Evolutionary conservation across 441 rosid genomes (phyloP).

Genomic region (Pelargonium citronellum): DNA sequence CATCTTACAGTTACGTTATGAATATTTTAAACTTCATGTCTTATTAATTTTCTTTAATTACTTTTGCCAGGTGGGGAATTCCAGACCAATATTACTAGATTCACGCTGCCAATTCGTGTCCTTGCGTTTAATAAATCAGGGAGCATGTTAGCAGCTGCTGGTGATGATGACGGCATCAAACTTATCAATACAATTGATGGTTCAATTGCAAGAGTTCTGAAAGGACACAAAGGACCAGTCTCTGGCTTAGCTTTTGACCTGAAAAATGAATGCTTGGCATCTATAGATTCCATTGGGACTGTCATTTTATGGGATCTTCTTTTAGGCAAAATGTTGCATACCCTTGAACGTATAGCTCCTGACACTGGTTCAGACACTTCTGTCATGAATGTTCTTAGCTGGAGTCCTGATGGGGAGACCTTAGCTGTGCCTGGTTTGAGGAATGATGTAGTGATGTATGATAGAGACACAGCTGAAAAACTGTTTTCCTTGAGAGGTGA

Average conservation of each 20-base stretch:
- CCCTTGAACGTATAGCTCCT: slow-evolving; percentile 64
- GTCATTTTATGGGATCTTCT: slow-evolving; percentile 81
- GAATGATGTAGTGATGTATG: slow-evolving; percentile 87
- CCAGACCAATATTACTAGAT: slow-evolving; percentile 81
- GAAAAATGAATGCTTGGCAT: slow-evolving; percentile 66
- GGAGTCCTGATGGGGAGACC: slow-evolving; percentile 93
- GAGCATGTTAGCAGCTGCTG: slow-evolving; percentile 87
- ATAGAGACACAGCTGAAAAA: slow-evolving; percentile 87
- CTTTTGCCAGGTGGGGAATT: slow-evolving; percentile 69
- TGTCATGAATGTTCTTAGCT: slow-evolving; percentile 51
- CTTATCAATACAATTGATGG: slow-evolving; percentile 88
- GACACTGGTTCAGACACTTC: slow-evolving; percentile 55
- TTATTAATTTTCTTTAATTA: not conserved
- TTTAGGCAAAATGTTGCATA: slow-evolving; percentile 53
- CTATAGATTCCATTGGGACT: slow-evolving; percentile 76
- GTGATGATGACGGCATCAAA: slow-evolving; percentile 95
- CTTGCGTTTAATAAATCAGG: slow-evolving; percentile 84
- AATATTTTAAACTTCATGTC: not conserved
- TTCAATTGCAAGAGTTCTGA: slow-evolving; percentile 77
- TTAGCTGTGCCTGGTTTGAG: slow-evolving; percentile 80
- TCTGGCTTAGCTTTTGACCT: slow-evolving; percentile 82
- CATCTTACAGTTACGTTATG: not conserved
- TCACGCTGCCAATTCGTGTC: slow-evolving; percentile 82
- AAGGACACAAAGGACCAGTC: slow-evolving; percentile 78
- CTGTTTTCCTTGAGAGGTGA: slow-evolving; percentile 72